Conservation (phyloP, 1,284 basidiomycete genomes). For the Cryptococcus depauperatus region DNA sequence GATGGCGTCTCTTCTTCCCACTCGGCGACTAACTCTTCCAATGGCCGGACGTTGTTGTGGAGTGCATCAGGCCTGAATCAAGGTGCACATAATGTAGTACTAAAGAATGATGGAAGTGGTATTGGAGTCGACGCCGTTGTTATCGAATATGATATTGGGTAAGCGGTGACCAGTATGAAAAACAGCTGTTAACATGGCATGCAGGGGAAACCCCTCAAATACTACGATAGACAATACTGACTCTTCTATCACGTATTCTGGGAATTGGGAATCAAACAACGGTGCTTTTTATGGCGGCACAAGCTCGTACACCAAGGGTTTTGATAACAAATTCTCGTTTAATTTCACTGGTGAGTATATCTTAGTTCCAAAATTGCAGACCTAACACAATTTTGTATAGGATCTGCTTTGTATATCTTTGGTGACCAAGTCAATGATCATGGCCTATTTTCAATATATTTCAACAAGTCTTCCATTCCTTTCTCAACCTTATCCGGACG, state of each 20-base stretch:
- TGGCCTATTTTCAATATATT: constrained; percentile 37
- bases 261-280: constrained; percentile 40
- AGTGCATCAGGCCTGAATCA: constrained; percentile 14
- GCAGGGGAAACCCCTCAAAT: constrained; percentile 35
- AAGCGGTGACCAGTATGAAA: constrained; percentile 5
- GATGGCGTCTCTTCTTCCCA: constrained; percentile 20
- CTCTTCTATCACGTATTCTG: constrained; percentile 30
- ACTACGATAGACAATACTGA: constrained; percentile 38
- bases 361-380: background rate
- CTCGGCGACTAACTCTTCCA: constrained; percentile 13
- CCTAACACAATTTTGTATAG: constrained; percentile 9
- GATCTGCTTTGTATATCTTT: constrained; percentile 44
- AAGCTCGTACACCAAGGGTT: constrained; percentile 33
- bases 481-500: constrained; percentile 30
- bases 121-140: constrained; percentile 36
- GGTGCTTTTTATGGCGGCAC: constrained; percentile 35
- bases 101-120: constrained; percentile 30
- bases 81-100: constrained; percentile 21
- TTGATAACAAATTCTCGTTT: constrained; percentile 29
- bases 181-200: constrained; percentile 2
- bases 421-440: constrained; percentile 47
- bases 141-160: constrained; percentile 32
- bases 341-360: constrained; percentile 29
- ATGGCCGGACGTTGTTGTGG: constrained; percentile 29
- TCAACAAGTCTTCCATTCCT: constrained; percentile 29